These are phyloP conservation scores for Aspergillus homomorphus DNA, from an alignment of 495 filamentous ascomycete genomes.

Conservation along the genomic window DNA sequence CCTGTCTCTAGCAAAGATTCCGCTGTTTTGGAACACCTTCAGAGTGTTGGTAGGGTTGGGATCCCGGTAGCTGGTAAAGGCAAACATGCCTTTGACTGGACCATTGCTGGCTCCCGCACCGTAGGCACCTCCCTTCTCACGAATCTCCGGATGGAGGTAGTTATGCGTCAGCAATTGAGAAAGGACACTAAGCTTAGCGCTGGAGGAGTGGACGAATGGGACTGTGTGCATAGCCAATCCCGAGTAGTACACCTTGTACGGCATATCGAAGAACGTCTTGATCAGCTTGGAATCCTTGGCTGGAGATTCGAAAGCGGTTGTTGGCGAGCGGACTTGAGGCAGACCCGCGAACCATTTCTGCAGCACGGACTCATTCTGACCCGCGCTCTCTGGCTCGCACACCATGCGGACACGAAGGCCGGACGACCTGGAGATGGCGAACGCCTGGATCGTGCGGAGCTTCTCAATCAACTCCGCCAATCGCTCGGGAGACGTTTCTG, in stretches of 20 bases:
- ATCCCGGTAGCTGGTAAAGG: conserved; percentile 94
- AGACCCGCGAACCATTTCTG: conserved; percentile 65
- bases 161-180: conserved; percentile 95
- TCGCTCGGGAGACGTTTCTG: conserved; percentile 54
- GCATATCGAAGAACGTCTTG: conserved; percentile 88
- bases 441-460: conserved; percentile 78
- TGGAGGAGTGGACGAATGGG: conserved; percentile 72
- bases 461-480: conserved; percentile 76
- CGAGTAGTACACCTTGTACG: conserved; percentile 96
- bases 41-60: conserved; percentile 91
- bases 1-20: conserved; percentile 78
- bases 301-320: conserved; percentile 29
- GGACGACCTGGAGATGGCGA: conserved; percentile 58
- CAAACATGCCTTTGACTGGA: conserved; percentile 78
- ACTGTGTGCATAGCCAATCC: conserved; percentile 77
- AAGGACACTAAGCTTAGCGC: conserved; percentile 79
- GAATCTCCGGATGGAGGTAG: conserved; percentile 94
- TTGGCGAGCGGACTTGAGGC: conserved; percentile 40
- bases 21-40: conserved; percentile 78
- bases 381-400: conserved; percentile 68
- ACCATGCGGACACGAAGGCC: conserved; percentile 78
- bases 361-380: conserved; percentile 69
- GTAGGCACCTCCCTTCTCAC: conserved; percentile 96
- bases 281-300: conserved; percentile 35
- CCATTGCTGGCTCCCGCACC: conserved; percentile 85